Evolutionary conservation across 352 stramenopile species (phyloP).

Genomic region (Phytophthora aleatoria): DNA sequence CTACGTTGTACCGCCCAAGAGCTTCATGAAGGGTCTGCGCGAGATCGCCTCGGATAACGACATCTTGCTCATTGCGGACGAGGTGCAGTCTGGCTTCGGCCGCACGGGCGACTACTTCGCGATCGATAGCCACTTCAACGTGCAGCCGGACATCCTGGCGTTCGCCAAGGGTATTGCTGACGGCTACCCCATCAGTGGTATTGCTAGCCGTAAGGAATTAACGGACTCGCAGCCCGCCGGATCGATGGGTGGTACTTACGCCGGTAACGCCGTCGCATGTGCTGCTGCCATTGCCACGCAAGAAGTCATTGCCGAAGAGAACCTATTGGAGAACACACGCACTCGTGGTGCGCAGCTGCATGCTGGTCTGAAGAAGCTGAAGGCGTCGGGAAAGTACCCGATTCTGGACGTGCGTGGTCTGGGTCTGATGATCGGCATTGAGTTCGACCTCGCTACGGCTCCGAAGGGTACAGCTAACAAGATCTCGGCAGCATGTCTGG

Average conservation of each 20-base stretch:
- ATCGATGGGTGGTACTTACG: constrained; percentile 93
- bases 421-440: constrained; percentile 93
- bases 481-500: constrained; percentile 82
- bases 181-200: constrained; percentile 90
- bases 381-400: constrained; percentile 75
- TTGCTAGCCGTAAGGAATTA: constrained; percentile 90
- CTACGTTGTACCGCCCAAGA: constrained; percentile 90
- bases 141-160: constrained; percentile 91
- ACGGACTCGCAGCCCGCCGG: constrained; percentile 83
- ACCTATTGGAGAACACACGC: constrained; percentile 85
- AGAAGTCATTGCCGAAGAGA: constrained; percentile 90
- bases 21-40: constrained; percentile 92
- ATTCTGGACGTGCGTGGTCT: constrained; percentile 90
- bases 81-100: constrained; percentile 92
- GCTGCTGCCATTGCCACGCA: constrained; percentile 89
- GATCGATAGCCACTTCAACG: constrained; percentile 82
- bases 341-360: constrained; percentile 77
- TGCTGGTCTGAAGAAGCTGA: constrained; percentile 74
- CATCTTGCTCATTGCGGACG: constrained; percentile 94
- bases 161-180: constrained; percentile 95
- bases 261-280: constrained; percentile 92
- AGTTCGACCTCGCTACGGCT: constrained; percentile 80
- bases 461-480: constrained; percentile 68
- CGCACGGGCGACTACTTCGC: constrained; percentile 90
- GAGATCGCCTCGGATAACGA: constrained; percentile 91